Evolutionary conservation across 2,329 filamentous ascomycete genomes (phyloP).

Genomic region (Fusarium agapanthi): DNA sequence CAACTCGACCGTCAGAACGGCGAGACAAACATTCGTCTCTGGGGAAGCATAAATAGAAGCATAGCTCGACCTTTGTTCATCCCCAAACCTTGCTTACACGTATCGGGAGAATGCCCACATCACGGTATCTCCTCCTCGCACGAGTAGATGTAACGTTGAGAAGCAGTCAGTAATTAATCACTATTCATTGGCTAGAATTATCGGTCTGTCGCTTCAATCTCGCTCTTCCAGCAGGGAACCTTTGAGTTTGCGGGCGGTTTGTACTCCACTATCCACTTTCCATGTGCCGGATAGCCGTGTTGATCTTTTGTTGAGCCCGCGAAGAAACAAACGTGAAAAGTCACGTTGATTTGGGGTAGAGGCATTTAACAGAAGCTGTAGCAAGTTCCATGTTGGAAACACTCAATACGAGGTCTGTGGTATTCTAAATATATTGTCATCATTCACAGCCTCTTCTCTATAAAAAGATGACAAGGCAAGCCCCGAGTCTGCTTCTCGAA

Average conservation of each 20-base stretch:
- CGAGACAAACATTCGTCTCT: accelerated
- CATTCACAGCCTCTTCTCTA: not conserved
- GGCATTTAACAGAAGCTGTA: not conserved
- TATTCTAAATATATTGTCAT: not conserved
- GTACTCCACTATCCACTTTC: not conserved
- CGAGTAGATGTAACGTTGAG: not conserved
- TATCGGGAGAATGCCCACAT: not conserved
- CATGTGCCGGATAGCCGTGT: not conserved
- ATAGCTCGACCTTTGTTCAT: not conserved
- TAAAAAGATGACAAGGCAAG: not conserved
- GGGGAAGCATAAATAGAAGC: not conserved
- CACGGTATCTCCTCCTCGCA: not conserved
- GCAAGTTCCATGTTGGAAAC: accelerated
- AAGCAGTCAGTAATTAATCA: not conserved
- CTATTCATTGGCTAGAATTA: not conserved
- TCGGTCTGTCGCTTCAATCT: not conserved
- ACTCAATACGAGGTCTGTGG: not conserved
- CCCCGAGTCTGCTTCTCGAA: not conserved
- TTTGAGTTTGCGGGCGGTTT: not conserved
- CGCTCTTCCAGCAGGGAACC: not conserved
- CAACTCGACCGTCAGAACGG: no score
- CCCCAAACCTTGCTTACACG: not conserved
- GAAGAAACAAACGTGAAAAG: not conserved
- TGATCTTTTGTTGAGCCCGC: not conserved
- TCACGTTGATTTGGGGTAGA: not conserved